Percentiles rank a stretch among this genome's conserved stretches.
Evolutionary conservation across 208 protist species (phyloP).

Genomic region (Leptomonas pyrrhocoris): DNA sequence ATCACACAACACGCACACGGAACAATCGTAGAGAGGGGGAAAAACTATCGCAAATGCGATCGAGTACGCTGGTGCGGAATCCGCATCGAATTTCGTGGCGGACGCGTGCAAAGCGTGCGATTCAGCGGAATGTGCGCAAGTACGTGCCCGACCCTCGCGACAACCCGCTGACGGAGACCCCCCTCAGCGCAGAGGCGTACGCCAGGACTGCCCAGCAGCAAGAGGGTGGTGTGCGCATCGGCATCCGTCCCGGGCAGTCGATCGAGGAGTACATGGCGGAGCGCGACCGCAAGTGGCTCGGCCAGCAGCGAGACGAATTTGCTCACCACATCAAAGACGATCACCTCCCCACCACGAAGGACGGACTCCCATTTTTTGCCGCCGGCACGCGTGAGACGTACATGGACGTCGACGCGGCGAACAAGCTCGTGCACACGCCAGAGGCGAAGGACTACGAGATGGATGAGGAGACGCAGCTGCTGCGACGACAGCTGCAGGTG

Average conservation of each 20-base stretch:
- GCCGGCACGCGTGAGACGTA: conserved; percentile 59
- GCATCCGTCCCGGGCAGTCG: conserved; percentile 81
- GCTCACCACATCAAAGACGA: conserved; percentile 46
- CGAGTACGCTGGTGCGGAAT: conserved; percentile 11
- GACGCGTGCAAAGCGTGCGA: conserved; percentile 45
- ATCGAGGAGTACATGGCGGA: conserved; percentile 90
- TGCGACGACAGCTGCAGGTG: conserved; percentile 86
- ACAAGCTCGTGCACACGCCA: conserved; percentile 62
- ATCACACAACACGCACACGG: neutral
- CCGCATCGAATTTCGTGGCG: conserved; percentile 51
- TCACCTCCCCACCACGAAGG: conserved; percentile 60
- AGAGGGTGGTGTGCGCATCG: conserved; percentile 78
- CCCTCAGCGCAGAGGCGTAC: conserved; percentile 72
- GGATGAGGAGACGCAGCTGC: conserved; percentile 79
- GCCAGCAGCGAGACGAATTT: conserved; percentile 43
- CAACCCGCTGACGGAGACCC: conserved; percentile 79
- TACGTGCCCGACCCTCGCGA: conserved; percentile 86
- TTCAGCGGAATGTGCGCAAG: conserved; percentile 66
- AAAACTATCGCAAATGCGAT: conserved; percentile 9
- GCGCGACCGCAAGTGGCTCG: conserved; percentile 78
- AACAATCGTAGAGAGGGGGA: neutral
- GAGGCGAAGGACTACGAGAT: conserved; percentile 77
- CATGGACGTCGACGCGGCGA: conserved; percentile 71
- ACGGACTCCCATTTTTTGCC: conserved; percentile 73
- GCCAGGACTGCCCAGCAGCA: conserved; percentile 66